These are phyloP conservation scores for Vitis amurensis DNA, from an alignment of 164 flowering plant genomes.

Conservation along the genomic window DNA sequence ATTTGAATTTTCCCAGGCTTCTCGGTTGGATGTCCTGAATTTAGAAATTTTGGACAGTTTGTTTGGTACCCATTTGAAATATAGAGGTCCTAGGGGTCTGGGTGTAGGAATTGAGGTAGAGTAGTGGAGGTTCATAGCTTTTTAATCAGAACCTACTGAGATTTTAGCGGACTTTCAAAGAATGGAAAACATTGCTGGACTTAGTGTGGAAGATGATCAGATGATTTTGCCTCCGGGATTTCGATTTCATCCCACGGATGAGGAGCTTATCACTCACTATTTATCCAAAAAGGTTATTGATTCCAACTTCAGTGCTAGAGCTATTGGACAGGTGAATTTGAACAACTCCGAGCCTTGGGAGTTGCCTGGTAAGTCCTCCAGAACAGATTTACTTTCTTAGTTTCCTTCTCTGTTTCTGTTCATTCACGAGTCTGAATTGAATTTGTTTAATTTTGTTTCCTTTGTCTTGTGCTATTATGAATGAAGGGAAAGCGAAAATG, in stretches of 20 bases:
- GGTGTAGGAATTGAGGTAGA: not conserved
- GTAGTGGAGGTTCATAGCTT: not conserved
- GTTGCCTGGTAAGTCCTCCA: constrained; percentile 60
- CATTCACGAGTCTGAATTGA: not conserved
- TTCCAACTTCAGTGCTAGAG: constrained; percentile 50
- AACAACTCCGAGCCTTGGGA: constrained; percentile 99
- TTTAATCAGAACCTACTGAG: not conserved
- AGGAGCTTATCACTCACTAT: constrained; percentile 87
- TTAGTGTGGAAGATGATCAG: constrained; percentile 44
- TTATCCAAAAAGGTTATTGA: constrained; percentile 61
- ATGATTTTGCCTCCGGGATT: constrained; percentile 88
- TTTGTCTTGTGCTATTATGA: constrained; percentile 4
- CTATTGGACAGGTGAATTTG: constrained; percentile 88
- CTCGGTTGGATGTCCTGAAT: not conserved
- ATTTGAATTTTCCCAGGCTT: constrained; percentile 4
- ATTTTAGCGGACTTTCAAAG: not conserved
- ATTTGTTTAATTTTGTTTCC: not conserved
- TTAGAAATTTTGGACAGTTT: constrained; percentile 5
- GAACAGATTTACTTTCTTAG: not conserved
- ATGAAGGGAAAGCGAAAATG: constrained; percentile 83
- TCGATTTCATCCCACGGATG: constrained; percentile 91
- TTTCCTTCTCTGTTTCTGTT: not conserved
- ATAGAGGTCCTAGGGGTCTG: not conserved
- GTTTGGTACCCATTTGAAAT: constrained; percentile 14
- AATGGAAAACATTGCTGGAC: constrained; percentile 44